Base-by-base conservation (phyloP, 2,329 filamentous ascomycete species). In the Paracoccidioides brasiliensis region DNA sequence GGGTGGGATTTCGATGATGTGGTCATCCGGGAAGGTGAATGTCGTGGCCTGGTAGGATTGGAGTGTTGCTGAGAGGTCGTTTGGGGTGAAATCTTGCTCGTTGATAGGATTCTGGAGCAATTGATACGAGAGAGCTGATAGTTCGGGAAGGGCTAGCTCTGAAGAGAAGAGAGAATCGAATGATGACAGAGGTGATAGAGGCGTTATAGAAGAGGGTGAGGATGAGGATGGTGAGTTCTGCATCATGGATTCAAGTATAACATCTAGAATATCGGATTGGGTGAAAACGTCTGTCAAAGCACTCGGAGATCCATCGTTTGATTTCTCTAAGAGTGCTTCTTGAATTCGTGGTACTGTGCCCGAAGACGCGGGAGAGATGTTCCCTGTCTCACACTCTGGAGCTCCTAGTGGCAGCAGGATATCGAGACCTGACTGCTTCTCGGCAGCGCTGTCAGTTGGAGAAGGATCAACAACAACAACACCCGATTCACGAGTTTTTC, bases 1-100 rank as follows among this genome's bases (percentile, higher is more conserved):
- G 43, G 77, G 72, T n/a, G 72, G 68, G 9, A 80, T 64, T 0
- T 77, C 74, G 5, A 80, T 67, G 50, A 72, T 66, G 60, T 74
- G 77, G 49, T 75, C 77, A 63, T 80, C 78, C 1, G 73, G 68
- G 54, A 71, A 70, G 8, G 66, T 64, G 56, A 66, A 67, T 6
- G 59, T 64, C 8, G 60, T 57, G 2, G 62, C 49, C 32, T 65
- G 61, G 38, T 61, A 57, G 15, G 56, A 52, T 55, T 63, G 60
- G 2, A 64, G 55, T n/a, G 55, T 56, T n/a, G 58, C 54, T 0
- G 60, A 59, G 35, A 64, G 37, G 45, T 51, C 49, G 22, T 59
- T 55, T 12, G 57, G 43, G 30, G 57, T 57, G 22, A 51, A 12
- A 12, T 50, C 12, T 15, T 51, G 22, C 15, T 42, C n/a, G 41